Base-by-base conservation (phyloP, 768 basidiomycete genomes). In the Piloderma croceum region DNA sequence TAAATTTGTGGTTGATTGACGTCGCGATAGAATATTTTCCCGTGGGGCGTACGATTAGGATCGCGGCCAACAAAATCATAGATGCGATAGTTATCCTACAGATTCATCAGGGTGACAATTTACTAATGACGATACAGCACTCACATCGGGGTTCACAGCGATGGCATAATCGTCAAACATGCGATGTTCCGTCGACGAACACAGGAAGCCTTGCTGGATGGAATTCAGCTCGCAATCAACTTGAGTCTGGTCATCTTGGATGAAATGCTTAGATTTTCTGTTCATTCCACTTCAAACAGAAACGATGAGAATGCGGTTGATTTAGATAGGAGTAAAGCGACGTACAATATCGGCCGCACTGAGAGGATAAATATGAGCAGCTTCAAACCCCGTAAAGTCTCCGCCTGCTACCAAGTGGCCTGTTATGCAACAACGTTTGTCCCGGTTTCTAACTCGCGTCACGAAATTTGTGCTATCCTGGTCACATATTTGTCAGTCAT, bases 141-240 rank as follows among this genome's bases (percentile, higher is more conserved):
- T n/a, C 34, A 52, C 45, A 46, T 52, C 51, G 33, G 50, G 49
- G 37, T 50, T 45, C 15, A 52, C 40, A 15, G 33, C 48, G 38
- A 52, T 37, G 17, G 42, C 39, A 34, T 49, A 47, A 29, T 52
- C 48, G 22, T 47, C 34, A 39, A 49, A 52, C 42, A 47, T 44
- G 15, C 38, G 35, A 35, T 52, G 48, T 41, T 47, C 43, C 12
- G 43, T 41, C 25, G 48, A 44, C 24, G 43, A 45, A 39, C 48
- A 49, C 36, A 52, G 31, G 38, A 52, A 52, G 41, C 51, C 51
- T 45, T 47, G 48, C 36, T 49, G 48, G 35, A 52, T 31, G 27
- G 48, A 49, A 29, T 52, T 49, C 38, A 52, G 36, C 36, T 52
- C 45, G 24, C n/a, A n/a, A n/a, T n/a, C n/a, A n/a, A n/a, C n/a